These are phyloP conservation scores for Galerina sulciceps DNA, from an alignment of 768 basidiomycete genomes.

Conservation along the genomic window DNA sequence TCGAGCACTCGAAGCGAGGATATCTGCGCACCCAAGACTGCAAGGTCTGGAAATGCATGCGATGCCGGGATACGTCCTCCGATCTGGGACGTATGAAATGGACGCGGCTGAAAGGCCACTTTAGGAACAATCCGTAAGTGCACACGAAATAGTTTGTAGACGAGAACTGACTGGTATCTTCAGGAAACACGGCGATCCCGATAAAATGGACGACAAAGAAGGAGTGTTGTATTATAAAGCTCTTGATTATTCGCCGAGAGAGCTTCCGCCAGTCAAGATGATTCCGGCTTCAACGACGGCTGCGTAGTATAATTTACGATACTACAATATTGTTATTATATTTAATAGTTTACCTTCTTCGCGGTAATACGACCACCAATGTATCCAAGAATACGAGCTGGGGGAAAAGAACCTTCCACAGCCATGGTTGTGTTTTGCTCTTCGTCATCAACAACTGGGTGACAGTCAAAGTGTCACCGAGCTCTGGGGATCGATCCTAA, in stretches of 20 bases:
- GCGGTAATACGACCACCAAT: no score
- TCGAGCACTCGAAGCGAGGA: constrained; percentile 15
- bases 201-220: not conserved
- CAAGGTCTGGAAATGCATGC: constrained; percentile 31
- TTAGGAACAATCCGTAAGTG: constrained; percentile 10
- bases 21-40: constrained; percentile 8
- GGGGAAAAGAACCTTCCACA: no score
- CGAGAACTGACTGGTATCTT: not conserved
- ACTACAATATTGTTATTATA: not conserved
- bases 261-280: constrained; percentile 19
- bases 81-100: constrained; percentile 28
- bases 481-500: no score
- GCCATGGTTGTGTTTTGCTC: no score
- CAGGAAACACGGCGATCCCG: not conserved
- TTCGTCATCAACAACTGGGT: no score
- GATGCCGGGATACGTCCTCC: constrained; percentile 23
- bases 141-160: no score
- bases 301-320: not conserved
- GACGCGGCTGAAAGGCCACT: constrained; percentile 20
- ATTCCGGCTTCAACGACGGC: not conserved
- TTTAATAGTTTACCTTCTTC: no score
- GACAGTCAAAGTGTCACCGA: no score
- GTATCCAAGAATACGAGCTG: no score
- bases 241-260: constrained; percentile 10
- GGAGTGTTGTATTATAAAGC: constrained; percentile 13